Base-by-base conservation (phyloP, 1,284 basidiomycete species). In the Sporisorium graminicola region DNA sequence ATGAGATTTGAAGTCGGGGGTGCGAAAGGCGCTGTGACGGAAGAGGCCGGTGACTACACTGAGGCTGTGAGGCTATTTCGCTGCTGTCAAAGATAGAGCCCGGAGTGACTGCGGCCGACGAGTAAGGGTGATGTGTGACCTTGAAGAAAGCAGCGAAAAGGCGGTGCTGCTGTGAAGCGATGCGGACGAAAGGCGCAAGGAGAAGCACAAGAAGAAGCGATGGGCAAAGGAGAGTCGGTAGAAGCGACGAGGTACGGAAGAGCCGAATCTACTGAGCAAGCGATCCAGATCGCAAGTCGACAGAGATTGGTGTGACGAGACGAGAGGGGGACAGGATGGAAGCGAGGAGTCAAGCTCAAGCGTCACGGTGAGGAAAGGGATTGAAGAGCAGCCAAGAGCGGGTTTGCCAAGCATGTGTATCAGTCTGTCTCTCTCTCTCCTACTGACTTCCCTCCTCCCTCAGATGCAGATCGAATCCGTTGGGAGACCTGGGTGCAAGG, bases 251-350 rank as follows among this genome's bases (percentile, higher is more conserved):
- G 20, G 40, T 8, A 13, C 50, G 58, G 50, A 52, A 60, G 58
- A 14, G 26, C 58, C 58, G 58, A 52, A 52, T 0, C 24, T 51
- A 37, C 29, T 50, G 49, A 50, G n/a, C 49, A 50, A 29, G 49
- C 49, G 49, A 53, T 43, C n/a, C 57, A 46, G 33, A 40, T 26
- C 26, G 26, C 20, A 22, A 16, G 22, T 22, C n/a, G 27, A 18
- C 24, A 33, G 43, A 29, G 29, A 12, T 6, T 5, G 50, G 20
- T 27, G 24, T 44, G 42, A 55, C 44, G 14, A 31, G n/a, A 12
- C 13, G 27, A 43, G 24, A 26, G 7, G 16, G 7, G 16, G 22
- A 27, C 18, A 12, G 37, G 31, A 33, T 18, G 31, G 29, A 33
- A 31, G 33, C 37, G 50, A 52, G 22, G 50, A 52, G 6, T 22